phyloP scores from a whole-genome alignment of 345 rosid species.

The Corchorus olitorius region DNA sequence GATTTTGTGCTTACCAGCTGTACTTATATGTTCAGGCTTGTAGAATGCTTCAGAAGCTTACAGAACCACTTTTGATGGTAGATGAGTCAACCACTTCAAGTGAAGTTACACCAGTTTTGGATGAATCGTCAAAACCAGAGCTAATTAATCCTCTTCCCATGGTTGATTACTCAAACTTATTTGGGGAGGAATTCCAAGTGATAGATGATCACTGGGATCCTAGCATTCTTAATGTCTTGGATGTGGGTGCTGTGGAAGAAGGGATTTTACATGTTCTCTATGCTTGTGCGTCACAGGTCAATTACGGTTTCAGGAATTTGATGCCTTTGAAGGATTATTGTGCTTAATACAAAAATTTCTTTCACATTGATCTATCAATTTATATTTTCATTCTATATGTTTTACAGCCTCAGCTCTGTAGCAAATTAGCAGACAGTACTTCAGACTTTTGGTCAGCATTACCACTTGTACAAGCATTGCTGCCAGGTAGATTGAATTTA shows the following conservation, averaged over 20 bases:
- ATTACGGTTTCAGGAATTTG: slow-evolving; percentile 35
- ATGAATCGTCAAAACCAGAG: slow-evolving; percentile 47
- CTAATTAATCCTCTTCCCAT: slow-evolving; percentile 36
- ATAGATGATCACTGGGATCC: slow-evolving; percentile 54
- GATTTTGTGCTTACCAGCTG: slow-evolving; percentile 17
- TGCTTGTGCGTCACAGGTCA: slow-evolving; percentile 91
- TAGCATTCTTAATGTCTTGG: slow-evolving; percentile 59
- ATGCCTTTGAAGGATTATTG: slow-evolving; percentile 6
- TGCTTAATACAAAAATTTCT: slow-evolving; percentile 12
- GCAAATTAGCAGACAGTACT: slow-evolving; percentile 58
- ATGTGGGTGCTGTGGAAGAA: slow-evolving; percentile 75
- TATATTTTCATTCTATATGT: slow-evolving; percentile 23
- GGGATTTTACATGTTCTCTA: slow-evolving; percentile 80
- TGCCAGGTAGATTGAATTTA: slow-evolving; percentile 60
- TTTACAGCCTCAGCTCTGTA: slow-evolving; percentile 63
- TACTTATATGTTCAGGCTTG: slow-evolving; percentile 49
- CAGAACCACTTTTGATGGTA: slow-evolving; percentile 45
- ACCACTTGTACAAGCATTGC: slow-evolving; percentile 77
- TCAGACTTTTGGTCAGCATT: slow-evolving; percentile 72
- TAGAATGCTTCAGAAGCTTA: slow-evolving; percentile 59
- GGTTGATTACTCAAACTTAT: slow-evolving; percentile 65
- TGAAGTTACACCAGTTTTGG: slow-evolving; percentile 42
- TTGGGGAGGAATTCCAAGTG: slow-evolving; percentile 69
- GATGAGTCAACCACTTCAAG: slow-evolving; percentile 34
- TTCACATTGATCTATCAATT: slow-evolving; percentile 21